phyloP scores from a whole-genome alignment of 2,329 filamentous ascomycete genomes.

The Talaromyces rugulosus region DNA sequence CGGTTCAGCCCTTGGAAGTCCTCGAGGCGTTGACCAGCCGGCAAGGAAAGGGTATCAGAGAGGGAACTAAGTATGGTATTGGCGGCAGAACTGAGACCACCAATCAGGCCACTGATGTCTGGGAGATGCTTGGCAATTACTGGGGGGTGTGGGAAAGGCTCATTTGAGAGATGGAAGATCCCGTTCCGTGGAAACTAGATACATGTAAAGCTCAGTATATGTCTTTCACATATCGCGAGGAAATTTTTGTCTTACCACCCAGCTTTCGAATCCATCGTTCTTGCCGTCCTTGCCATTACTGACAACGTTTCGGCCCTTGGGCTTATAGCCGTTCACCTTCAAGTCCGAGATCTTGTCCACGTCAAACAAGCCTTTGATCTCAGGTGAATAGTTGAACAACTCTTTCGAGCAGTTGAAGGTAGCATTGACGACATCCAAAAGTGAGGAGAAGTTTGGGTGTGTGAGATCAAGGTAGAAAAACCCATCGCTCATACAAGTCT shows the following conservation, averaged over 20 bases:
- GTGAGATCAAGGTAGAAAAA: too few species aligned
- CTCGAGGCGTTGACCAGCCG: not conserved
- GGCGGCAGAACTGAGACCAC: not conserved
- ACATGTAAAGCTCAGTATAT: not conserved
- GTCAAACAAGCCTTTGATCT: constrained; percentile 3
- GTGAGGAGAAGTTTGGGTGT: too few species aligned
- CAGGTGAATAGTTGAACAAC: not conserved
- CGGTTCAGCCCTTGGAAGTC: not conserved
- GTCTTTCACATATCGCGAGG: not conserved
- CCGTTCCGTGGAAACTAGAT: constrained; percentile 1
- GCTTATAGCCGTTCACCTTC: constrained; percentile 4
- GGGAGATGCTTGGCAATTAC: not conserved
- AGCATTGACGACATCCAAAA: not conserved
- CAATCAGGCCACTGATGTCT: not conserved
- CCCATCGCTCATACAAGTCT: too few species aligned
- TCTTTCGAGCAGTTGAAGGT: constrained; percentile 3
- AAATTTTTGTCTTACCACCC: not conserved
- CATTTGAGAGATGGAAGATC: not conserved
- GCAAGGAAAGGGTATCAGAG: constrained; percentile 1
- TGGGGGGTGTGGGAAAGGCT: constrained; percentile 1
- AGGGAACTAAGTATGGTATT: not conserved
- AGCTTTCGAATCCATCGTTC: constrained; percentile 4
- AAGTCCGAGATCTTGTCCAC: constrained; percentile 1
- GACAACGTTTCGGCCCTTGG: not conserved
- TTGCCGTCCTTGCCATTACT: constrained; percentile 1